Conservation (phyloP, 1,139 yeast genomes). For the Lodderomyces beijingensis region DNA sequence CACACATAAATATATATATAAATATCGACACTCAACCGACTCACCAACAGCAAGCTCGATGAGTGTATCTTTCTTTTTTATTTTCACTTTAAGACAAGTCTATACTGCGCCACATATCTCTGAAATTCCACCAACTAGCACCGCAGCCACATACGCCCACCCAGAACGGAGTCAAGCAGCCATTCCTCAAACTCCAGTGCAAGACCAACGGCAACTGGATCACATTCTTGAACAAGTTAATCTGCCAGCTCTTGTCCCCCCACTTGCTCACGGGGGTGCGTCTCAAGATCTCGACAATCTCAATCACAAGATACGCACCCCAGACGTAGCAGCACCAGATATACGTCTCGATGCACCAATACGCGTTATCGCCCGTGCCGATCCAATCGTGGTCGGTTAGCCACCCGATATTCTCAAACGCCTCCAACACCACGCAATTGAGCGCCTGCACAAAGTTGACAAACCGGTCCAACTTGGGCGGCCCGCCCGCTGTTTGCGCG, state of each 20-base stretch:
- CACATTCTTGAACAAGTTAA: constrained; percentile 33
- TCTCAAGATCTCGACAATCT: constrained; percentile 41
- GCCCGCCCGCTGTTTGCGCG: constrained; percentile 16
- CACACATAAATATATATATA: background rate
- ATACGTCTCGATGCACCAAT: constrained; percentile 44
- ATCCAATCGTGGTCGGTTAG: constrained; percentile 54
- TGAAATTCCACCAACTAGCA: constrained; percentile 46
- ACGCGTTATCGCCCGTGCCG: constrained; percentile 38
- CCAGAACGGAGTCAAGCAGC: constrained; percentile 51
- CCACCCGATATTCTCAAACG: constrained; percentile 57
- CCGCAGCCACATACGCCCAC: constrained; percentile 47
- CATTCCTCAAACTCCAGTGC: constrained; percentile 55
- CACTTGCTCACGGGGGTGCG: constrained; percentile 37
- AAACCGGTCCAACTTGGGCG: constrained; percentile 31
- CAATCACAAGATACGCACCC: constrained; percentile 50
- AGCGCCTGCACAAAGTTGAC: constrained; percentile 39
- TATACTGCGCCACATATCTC: constrained; percentile 35
- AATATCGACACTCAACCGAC: background rate
- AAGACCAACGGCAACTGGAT: constrained; percentile 53
- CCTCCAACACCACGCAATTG: constrained; percentile 44
- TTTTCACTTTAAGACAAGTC: constrained; percentile 21
- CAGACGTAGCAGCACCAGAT: constrained; percentile 53
- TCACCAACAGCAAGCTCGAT: too few relatives aligned
- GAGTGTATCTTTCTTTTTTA: too few relatives aligned
- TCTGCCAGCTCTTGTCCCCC: constrained; percentile 30